A percentile compares a stretch with the other conserved stretches of the same genome.
These are phyloP conservation scores for Chaetomiaceae sp. DNA, from an alignment of 2,329 filamentous ascomycete genomes.

Conservation along the genomic window DNA sequence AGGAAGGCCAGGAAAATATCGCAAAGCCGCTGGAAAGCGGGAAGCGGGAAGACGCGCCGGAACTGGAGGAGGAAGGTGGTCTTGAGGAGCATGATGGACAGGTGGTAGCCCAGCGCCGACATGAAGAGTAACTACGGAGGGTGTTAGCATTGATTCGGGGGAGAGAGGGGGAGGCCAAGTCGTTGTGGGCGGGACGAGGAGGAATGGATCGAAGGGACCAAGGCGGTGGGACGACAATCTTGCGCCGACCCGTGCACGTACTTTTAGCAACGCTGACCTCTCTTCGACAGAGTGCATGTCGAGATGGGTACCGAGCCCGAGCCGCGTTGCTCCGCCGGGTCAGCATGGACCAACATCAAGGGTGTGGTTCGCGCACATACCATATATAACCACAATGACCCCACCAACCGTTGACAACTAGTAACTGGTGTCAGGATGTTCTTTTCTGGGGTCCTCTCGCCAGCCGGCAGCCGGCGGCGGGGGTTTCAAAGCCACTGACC, in stretches of 20 bases:
- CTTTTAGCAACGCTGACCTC: background rate
- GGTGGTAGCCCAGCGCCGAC: slow-evolving; percentile 28
- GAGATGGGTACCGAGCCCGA: slow-evolving; percentile 6
- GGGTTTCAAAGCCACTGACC: no score
- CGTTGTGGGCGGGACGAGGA: no score
- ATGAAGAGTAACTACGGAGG: background rate
- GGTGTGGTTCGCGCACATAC: background rate
- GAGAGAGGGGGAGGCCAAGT: no score
- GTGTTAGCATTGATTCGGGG: background rate
- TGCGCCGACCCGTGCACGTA: background rate
- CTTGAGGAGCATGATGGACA: slow-evolving; percentile 32
- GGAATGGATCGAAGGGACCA: no score
- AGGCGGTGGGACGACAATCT: no score
- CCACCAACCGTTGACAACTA: background rate
- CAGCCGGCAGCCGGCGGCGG: no score
- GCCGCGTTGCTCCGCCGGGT: background rate
- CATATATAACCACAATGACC: background rate
- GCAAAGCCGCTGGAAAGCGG: slow-evolving; percentile 31
- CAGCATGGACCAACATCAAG: background rate
- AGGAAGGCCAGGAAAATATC: slow-evolving; percentile 31
- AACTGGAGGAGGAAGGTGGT: slow-evolving; percentile 36
- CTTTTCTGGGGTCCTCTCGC: background rate
- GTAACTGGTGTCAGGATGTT: background rate
- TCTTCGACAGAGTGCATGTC: background rate
- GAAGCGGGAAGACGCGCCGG: slow-evolving; percentile 33